phyloP scores from a whole-genome alignment of 495 filamentous ascomycete species.

The Aspergillus cristatus region DNA sequence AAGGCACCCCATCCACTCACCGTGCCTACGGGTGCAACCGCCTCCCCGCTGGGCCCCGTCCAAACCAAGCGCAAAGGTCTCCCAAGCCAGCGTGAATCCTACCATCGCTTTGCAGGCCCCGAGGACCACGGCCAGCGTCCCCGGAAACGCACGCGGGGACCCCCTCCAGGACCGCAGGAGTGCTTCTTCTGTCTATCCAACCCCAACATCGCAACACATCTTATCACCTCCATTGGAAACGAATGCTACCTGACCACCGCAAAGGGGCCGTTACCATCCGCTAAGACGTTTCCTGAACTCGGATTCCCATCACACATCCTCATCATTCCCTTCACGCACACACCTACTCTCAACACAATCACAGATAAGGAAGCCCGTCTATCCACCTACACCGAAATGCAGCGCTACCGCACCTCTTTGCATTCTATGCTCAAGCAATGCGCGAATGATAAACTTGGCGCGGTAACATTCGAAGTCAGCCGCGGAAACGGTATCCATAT shows the following conservation, averaged over 20 bases:
- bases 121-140: too few relatives aligned
- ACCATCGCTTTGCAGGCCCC: conserved; percentile 51
- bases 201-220: conserved; percentile 69
- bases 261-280: conserved; percentile 75
- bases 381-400: conserved; percentile 67
- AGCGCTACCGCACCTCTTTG: conserved; percentile 58
- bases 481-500: conserved; percentile 68
- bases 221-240: conserved; percentile 77
- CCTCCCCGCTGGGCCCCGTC: conserved; percentile 52
- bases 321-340: conserved; percentile 78
- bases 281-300: conserved; percentile 56
- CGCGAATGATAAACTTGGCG: conserved; percentile 50
- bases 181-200: conserved; percentile 97
- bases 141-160: too few relatives aligned
- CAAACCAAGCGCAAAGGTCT: conserved; percentile 51
- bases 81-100: conserved; percentile 41
- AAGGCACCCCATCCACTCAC: conserved; percentile 43
- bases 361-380: conserved; percentile 43
- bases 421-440: conserved; percentile 55
- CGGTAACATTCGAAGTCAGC: conserved; percentile 87
- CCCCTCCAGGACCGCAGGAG: conserved; percentile 61
- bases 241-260: conserved; percentile 83
- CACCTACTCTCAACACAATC: conserved; percentile 55
- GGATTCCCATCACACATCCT: conserved; percentile 80
- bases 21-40: conserved; percentile 59